Percentiles rank a stretch among this genome's conserved stretches.
Evolutionary conservation across 1,284 basidiomycete species (phyloP).

Genomic region (Trichosporon sp.): DNA sequence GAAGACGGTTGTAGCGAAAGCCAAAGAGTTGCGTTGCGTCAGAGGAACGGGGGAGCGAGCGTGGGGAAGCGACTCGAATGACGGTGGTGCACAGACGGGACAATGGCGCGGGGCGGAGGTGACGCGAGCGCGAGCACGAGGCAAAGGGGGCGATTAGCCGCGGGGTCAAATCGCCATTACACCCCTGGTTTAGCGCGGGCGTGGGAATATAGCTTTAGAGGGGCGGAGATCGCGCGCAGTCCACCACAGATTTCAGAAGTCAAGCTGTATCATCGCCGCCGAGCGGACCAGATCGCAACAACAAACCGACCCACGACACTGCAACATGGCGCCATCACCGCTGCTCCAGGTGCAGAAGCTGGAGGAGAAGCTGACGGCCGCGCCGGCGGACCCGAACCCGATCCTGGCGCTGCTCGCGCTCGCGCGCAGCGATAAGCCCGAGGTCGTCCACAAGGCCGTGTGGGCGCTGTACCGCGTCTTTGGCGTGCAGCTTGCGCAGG

Average conservation of each 20-base stretch:
- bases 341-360: slow-evolving; percentile 30
- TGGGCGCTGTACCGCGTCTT: slow-evolving; percentile 81
- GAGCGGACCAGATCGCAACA: not conserved
- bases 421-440: slow-evolving; percentile 48
- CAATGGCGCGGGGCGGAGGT: too few relatives aligned
- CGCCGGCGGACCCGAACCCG: slow-evolving; percentile 65
- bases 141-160: not conserved
- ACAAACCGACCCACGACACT: not conserved
- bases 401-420: slow-evolving; percentile 70
- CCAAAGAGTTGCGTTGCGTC: too few relatives aligned
- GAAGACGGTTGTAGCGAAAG: not conserved
- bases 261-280: not conserved
- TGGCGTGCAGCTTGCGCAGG: slow-evolving; percentile 60
- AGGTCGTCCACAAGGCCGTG: slow-evolving; percentile 65
- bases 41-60: not conserved
- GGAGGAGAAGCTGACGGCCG: slow-evolving; percentile 30
- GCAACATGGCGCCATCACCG: slow-evolving; percentile 11
- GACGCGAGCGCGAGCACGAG: too few relatives aligned
- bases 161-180: not conserved
- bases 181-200: not conserved
- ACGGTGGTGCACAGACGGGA: too few relatives aligned
- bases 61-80: not conserved
- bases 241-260: not conserved
- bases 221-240: not conserved
- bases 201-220: not conserved